phyloP scores from a whole-genome alignment of 2,329 filamentous ascomycete genomes.

The Monilinia fructigena region DNA sequence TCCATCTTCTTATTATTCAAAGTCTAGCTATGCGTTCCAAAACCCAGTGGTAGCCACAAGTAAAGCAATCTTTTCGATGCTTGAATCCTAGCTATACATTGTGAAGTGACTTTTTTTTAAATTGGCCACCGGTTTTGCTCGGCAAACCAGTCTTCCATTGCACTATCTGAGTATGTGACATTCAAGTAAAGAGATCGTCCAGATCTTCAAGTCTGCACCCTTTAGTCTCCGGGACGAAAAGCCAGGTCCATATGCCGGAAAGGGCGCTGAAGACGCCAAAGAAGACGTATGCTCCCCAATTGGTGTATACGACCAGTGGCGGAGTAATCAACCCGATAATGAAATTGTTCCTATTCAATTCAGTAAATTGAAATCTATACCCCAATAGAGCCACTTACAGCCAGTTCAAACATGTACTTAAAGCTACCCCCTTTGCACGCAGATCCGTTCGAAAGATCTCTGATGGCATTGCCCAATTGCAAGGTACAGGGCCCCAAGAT shows the following conservation, averaged over 20 bases:
- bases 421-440: constrained; percentile 62
- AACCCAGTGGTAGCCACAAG: not conserved
- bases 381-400: constrained; percentile 40
- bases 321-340: constrained; percentile 57
- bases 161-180: not conserved
- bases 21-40: not conserved
- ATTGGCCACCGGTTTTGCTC: not conserved
- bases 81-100: not conserved
- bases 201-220: constrained; percentile 58
- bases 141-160: not conserved
- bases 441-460: constrained; percentile 62
- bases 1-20: not conserved
- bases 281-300: constrained; percentile 56
- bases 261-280: constrained; percentile 52
- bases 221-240: constrained; percentile 47
- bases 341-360: constrained; percentile 18
- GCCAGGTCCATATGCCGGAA: constrained; percentile 49
- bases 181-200: constrained; percentile 41
- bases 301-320: constrained; percentile 56
- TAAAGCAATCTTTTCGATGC: not conserved
- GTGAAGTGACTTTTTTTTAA: not conserved
- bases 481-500: constrained; percentile 29
- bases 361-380: too few relatives aligned
- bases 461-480: constrained; percentile 47
- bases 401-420: constrained; percentile 63